Evolutionary conservation across 2,329 filamentous ascomycete species (phyloP).

Genomic region (Drechmeria coniospora): DNA sequence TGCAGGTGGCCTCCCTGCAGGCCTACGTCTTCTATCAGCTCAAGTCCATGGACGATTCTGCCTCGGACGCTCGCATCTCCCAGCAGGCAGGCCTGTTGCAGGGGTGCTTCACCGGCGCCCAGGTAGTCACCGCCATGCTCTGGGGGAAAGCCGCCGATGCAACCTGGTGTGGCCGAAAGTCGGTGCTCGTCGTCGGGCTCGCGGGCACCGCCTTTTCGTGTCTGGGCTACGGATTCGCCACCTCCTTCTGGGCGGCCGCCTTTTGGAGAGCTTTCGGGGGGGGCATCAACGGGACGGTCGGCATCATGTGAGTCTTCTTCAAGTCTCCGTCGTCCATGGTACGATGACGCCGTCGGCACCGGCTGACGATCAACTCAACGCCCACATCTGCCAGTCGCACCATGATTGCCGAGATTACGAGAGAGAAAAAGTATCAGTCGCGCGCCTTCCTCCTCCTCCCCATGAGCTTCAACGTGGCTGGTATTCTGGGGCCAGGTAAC

Average conservation of each 20-base stretch:
- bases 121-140: conserved; percentile 57
- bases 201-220: conserved; percentile 51
- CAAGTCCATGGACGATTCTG: conserved; percentile 43
- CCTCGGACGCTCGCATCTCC: conserved; percentile 40
- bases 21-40: conserved; percentile 67
- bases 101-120: conserved; percentile 56
- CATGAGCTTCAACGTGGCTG: conserved; percentile 32
- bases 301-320: conserved; percentile 31
- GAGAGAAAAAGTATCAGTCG: conserved; percentile 31
- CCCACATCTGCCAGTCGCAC: conserved; percentile 27
- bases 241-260: conserved; percentile 46
- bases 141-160: conserved; percentile 55
- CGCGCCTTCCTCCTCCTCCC: conserved; percentile 30
- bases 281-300: conserved; percentile 31
- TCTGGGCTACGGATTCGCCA: conserved; percentile 58
- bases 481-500: conserved; percentile 28
- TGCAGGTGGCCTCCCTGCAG: conserved; percentile 54
- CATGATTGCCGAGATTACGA: conserved; percentile 33
- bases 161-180: conserved; percentile 47
- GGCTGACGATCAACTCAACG: conserved; percentile 1
- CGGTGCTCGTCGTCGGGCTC: conserved; percentile 54
- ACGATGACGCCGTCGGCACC: background rate
- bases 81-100: conserved; percentile 55
- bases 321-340: too few relatives aligned
- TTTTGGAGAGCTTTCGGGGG: conserved; percentile 54